Evolutionary conservation across 345 rosid genomes (phyloP).

Genomic region (Hibiscus syriacus): DNA sequence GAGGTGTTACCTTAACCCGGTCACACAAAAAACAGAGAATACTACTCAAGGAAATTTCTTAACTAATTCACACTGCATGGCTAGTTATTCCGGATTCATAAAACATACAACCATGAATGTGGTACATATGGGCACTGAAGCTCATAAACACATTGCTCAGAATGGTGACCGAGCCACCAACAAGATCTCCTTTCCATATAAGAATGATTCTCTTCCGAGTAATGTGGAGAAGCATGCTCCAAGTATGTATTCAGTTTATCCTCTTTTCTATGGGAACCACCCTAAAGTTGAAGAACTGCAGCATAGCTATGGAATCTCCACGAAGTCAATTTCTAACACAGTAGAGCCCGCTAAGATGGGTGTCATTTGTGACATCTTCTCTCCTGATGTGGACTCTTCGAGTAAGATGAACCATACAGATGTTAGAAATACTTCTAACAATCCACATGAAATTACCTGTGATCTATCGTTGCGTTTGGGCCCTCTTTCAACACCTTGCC

Average conservation of each 20-base stretch:
- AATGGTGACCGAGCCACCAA: not conserved
- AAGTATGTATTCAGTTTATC: not conserved
- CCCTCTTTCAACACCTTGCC: not conserved
- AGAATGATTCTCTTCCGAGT: not conserved
- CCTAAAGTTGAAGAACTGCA: not conserved
- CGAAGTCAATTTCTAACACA: not conserved
- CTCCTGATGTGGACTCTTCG: constrained; percentile 8
- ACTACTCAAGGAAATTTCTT: not conserved
- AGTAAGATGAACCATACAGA: constrained; percentile 8
- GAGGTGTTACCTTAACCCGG: too few species aligned
- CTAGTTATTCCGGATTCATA: too few species aligned
- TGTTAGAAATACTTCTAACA: constrained; percentile 9
- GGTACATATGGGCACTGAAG: not conserved
- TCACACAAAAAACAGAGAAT: too few species aligned
- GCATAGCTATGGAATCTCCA: not conserved
- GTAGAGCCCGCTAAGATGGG: constrained; percentile 17
- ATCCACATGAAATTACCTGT: constrained; percentile 25
- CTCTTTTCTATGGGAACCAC: not conserved
- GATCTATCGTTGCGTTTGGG: constrained; percentile 13
- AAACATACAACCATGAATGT: not conserved
- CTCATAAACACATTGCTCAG: not conserved
- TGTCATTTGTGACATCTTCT: constrained; percentile 10
- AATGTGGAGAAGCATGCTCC: not conserved
- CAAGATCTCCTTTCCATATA: not conserved
- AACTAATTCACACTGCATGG: too few species aligned